Base-by-base conservation (phyloP, 306 rosid genomes). In the Dalbergia cochinchinensis region DNA sequence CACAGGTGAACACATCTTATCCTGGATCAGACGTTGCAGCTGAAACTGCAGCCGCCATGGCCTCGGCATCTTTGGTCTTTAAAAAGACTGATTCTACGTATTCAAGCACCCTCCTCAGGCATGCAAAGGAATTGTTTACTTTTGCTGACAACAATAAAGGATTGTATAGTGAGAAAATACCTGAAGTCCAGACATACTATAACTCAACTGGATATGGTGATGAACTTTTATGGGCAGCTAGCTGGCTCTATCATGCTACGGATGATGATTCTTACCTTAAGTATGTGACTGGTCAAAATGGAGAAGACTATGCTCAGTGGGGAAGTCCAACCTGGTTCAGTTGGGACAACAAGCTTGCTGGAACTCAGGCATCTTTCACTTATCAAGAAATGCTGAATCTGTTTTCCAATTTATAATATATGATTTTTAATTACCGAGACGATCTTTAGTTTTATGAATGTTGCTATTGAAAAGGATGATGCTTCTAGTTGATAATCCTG, bases 341-440 rank as follows among this genome's bases (percentile, higher is more conserved):
- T 78, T 96, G 99, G 99, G 99, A 96, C 83, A 90, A 89, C 89
- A 96, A 96, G 89, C 99, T 88, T 79, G 93, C 98, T 39, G 97
- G 97, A 83, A 86, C 97, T 57, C 99, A 96, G 88, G 98, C 91
- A 76, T 13, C 47, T 67, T 51, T n/a, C 6, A 14, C 69, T 67
- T 41, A 59, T 9, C 8, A 34, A 53, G 65, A 69, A 75, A 35
- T 48, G 14, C 50, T 44, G 31, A 33, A 42, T 53, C 31, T 75
- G 57, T 69, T 65, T 26, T 41, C 59, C 37, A 57, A 53, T 48
- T 77, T 82, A 70, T 54, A 81, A 16, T 47, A 44, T 57, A 37
- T 57, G 62, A 44, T 58, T 69, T 33, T 35, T 77, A 53, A 48
- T 64, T 75, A 33, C 73, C 48, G 41, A 79, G 64, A 72, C 55